Conservation (phyloP, 345 rosid genomes). For the Acer campestre region DNA sequence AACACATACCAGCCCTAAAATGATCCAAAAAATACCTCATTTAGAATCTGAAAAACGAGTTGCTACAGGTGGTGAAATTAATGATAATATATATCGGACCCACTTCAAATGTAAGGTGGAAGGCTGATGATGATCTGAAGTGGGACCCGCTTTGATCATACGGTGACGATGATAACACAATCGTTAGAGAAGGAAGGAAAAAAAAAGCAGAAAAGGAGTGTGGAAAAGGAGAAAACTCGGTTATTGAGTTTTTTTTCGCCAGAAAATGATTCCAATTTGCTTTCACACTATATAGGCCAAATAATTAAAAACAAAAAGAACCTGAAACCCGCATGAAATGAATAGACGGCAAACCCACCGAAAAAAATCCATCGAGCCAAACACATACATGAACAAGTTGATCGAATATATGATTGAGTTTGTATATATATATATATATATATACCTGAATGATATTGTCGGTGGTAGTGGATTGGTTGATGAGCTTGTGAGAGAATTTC, state of each 20-base stretch:
- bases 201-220: constrained; percentile 1
- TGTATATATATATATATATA: constrained; percentile 17
- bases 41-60: neutral
- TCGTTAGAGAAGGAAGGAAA: neutral
- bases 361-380: neutral
- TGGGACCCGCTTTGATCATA: constrained; percentile 13
- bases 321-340: no score
- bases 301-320: neutral
- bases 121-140: neutral
- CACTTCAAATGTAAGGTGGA: neutral
- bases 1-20: neutral
- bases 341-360: no score
- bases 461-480: constrained; percentile 16
- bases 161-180: neutral
- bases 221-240: constrained; percentile 8
- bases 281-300: neutral
- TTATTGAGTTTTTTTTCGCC: constrained; percentile 13
- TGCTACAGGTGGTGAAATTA: no score
- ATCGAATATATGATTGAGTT: neutral
- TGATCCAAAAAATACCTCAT: neutral
- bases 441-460: constrained; percentile 69
- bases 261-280: constrained; percentile 21
- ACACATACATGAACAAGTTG: neutral
- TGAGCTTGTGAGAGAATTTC: constrained; percentile 33
- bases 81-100: neutral